These are phyloP conservation scores for Wickerhamiella pararugosa DNA, from an alignment of 1,139 yeast species.

Conservation along the genomic window DNA sequence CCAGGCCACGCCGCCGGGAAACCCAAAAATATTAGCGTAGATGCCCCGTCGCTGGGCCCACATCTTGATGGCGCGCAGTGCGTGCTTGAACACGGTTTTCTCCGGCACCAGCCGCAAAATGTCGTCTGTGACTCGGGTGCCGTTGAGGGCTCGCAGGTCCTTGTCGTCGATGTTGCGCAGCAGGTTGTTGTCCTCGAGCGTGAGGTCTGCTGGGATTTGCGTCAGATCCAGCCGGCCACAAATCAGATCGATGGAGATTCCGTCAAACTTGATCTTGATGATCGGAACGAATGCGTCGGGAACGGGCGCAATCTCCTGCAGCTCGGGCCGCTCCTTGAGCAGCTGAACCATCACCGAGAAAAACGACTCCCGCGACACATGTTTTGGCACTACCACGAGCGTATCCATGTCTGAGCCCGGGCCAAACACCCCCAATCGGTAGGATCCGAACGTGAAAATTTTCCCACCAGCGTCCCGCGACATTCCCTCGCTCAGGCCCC, in stretches of 20 bases:
- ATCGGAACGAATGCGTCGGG: constrained; percentile 97
- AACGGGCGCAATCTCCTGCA: constrained; percentile 81
- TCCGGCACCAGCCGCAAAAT: constrained; percentile 80
- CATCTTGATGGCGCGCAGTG: constrained; percentile 77
- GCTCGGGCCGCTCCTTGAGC: constrained; percentile 53
- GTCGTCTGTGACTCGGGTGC: constrained; percentile 95
- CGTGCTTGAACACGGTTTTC: constrained; percentile 83
- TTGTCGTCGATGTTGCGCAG: constrained; percentile 77
- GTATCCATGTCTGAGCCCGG: constrained; percentile 99
- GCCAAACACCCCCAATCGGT: constrained; percentile 87
- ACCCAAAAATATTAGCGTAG: constrained; percentile 88
- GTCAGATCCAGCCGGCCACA: constrained; percentile 73
- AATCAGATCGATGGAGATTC: constrained; percentile 80
- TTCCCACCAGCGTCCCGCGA: constrained; percentile 96
- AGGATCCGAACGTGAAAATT: constrained; percentile 88
- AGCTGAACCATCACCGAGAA: constrained; percentile 62
- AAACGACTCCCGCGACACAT: constrained; percentile 80
- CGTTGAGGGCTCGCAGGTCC: constrained; percentile 78
- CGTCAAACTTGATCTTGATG: constrained; percentile 71
- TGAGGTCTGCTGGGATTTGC: constrained; percentile 58
- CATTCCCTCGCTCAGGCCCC: constrained; percentile 95
- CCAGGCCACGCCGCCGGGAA: constrained; percentile 99
- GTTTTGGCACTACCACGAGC: constrained; percentile 87
- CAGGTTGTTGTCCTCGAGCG: constrained; percentile 70
- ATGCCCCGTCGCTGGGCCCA: constrained; percentile 97